Evolutionary conservation across 257 asterid genomes (phyloP).

Genomic region (Solanum infundibuliforme): DNA sequence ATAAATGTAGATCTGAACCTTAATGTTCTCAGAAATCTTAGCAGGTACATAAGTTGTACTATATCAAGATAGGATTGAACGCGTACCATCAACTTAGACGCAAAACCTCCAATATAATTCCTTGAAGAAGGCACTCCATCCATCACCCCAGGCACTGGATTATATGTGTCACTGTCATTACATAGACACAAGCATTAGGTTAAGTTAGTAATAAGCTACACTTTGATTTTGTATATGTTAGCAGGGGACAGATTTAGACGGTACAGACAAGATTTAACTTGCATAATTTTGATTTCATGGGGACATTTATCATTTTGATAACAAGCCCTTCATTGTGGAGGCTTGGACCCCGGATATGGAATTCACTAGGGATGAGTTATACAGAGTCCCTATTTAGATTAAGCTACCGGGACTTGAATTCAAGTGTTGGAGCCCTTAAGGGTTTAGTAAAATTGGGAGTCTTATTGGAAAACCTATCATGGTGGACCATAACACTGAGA

Average conservation of each 20-base stretch:
- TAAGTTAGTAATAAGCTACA: background rate
- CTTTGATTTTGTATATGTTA: background rate
- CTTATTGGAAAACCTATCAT: background rate
- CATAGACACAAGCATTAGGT: background rate
- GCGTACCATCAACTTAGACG: slow-evolving; percentile 80
- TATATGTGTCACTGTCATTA: slow-evolving; percentile 61
- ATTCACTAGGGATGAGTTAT: background rate
- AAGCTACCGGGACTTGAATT: background rate
- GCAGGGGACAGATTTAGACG: background rate
- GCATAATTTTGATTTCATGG: background rate
- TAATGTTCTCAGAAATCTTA: background rate
- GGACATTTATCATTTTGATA: background rate
- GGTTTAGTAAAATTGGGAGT: background rate
- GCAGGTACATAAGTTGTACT: background rate
- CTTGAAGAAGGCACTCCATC: slow-evolving; percentile 89
- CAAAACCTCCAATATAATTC: slow-evolving; percentile 78
- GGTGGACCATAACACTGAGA: background rate
- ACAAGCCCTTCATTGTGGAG: background rate
- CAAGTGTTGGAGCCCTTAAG: background rate
- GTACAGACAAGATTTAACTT: background rate
- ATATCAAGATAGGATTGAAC: background rate
- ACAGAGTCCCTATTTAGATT: background rate
- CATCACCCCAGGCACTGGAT: slow-evolving; percentile 99
- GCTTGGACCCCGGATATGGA: background rate
- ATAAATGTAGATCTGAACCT: background rate